phyloP scores from a whole-genome alignment of 2,329 filamentous ascomycete species.

The Cordyceps javanica region DNA sequence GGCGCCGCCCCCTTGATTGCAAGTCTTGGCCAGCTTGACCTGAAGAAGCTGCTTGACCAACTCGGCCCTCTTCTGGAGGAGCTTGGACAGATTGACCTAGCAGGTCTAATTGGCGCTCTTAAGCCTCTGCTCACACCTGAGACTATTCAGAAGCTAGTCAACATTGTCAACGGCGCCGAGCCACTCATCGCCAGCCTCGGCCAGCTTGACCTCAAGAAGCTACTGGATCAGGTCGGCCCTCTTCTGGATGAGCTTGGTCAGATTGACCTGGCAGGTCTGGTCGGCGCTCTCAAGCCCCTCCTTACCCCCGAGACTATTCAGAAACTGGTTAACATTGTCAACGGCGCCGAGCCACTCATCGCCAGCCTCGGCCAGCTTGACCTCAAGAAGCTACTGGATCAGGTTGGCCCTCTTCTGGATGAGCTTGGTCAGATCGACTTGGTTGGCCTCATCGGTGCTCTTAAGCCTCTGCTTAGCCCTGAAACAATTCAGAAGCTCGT shows the following conservation, averaged over 20 bases:
- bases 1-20: slow-evolving; percentile 11
- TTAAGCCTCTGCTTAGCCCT: slow-evolving; percentile 25
- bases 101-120: slow-evolving; percentile 13
- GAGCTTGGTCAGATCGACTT: slow-evolving; percentile 25
- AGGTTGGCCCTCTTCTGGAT: slow-evolving; percentile 20
- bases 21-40: slow-evolving; percentile 12
- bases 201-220: slow-evolving; percentile 12
- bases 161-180: slow-evolving; percentile 8
- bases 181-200: slow-evolving; percentile 10
- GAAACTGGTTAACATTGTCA: slow-evolving; percentile 11
- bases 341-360: slow-evolving; percentile 16
- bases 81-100: slow-evolving; percentile 15
- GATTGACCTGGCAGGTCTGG: slow-evolving; percentile 16
- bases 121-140: slow-evolving; percentile 12
- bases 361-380: slow-evolving; percentile 10
- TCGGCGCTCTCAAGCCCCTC: slow-evolving; percentile 13
- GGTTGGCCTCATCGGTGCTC: slow-evolving; percentile 20
- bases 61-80: slow-evolving; percentile 23
- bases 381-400: slow-evolving; percentile 9
- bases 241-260: slow-evolving; percentile 19
- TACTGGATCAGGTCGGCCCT: slow-evolving; percentile 23
- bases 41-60: slow-evolving; percentile 19
- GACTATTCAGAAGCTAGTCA: slow-evolving; percentile 11
- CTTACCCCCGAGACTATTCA: neutral
- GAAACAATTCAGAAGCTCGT: slow-evolving; percentile 26